Conservation (phyloP, 2,329 filamentous ascomycete species). For the Stachybotrys elegans region DNA sequence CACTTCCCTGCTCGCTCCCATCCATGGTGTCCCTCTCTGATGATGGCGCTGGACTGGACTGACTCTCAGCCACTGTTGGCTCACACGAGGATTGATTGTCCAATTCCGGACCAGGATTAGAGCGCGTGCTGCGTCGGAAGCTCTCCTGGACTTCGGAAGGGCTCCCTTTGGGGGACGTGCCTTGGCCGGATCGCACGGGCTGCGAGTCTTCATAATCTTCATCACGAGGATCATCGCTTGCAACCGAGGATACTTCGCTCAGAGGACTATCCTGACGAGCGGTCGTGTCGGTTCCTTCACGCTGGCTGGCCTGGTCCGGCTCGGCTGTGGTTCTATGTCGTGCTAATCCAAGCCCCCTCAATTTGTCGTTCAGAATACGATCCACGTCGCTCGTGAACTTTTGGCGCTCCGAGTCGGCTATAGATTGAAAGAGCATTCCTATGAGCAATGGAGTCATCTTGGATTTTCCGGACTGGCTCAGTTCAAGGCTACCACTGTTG, state of each 20-base stretch:
- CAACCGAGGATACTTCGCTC: neutral
- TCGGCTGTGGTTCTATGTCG: neutral
- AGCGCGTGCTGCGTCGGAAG: neutral
- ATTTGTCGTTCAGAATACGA: constrained; percentile 2
- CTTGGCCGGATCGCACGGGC: neutral
- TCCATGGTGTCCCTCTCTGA: no score
- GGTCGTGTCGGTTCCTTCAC: neutral
- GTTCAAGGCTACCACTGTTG: neutral
- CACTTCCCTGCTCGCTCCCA: no score
- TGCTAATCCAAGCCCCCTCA: neutral
- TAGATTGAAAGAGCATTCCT: constrained; percentile 8
- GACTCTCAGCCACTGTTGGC: no score
- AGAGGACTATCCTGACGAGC: neutral
- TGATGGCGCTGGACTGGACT: no score
- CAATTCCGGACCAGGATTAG: no score
- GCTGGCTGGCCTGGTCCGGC: neutral
- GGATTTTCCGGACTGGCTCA: constrained; percentile 3
- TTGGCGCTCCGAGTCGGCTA: constrained; percentile 3
- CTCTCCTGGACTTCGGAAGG: neutral
- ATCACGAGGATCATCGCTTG: constrained; percentile 6
- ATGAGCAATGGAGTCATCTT: constrained; percentile 8
- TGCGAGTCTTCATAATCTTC: constrained; percentile 4
- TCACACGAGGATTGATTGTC: no score
- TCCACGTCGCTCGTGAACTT: constrained; percentile 1
- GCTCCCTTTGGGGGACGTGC: neutral